Evolutionary conservation across 306 rosid species (phyloP), one percentile per base, ranked within the genome.

Genomic region (Alnus rubra): DNA sequence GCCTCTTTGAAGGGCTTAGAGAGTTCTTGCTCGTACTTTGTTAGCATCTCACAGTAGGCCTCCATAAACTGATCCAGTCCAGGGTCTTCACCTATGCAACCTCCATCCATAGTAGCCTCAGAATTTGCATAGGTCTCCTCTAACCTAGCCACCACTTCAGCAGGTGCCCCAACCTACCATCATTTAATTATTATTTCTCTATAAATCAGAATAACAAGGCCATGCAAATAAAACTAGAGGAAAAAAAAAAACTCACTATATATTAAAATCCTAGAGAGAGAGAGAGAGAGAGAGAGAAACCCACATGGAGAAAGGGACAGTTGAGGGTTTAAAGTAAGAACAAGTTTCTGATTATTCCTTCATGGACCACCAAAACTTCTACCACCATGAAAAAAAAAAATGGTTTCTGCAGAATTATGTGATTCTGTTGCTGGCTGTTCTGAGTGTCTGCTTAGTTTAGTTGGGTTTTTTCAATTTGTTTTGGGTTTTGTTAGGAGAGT

Each of bases 21-120:
- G 59, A 87, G 80, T 82, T 87, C 90, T 82, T 87, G 82, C 69
- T 87, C 83, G 45, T 87, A 87, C 72, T 87, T 87, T 9, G 62
- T 72, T 55, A 87, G 84, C 88, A 87, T 87, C 81, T 87, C 88
- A 80, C 90, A 87, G 15, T 87, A 84, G 12, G 90, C 90, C 67
- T 87, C 90, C 90, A 87, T 87, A 82, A 87, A 87, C 75, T 87
- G 90, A 76, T 87, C 90, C 77, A 87, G 71, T 30, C 63, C 90
- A 4, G 88, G 79, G 44, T 87, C 88, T 77, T 52, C 62, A 56
- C 80, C 84, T 7, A 64, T 64, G 9, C 15, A 28, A 33, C 51
- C 69, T 10, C 65, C 53, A 49, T 28, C 74, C 76, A 39, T 56
- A 15, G 33, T 80, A 50, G 23, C 76, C 72, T 42, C 73, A 45